These are phyloP conservation scores for Craterostigma plantagineum DNA, from an alignment of 257 asterid genomes.

Conservation along the genomic window DNA sequence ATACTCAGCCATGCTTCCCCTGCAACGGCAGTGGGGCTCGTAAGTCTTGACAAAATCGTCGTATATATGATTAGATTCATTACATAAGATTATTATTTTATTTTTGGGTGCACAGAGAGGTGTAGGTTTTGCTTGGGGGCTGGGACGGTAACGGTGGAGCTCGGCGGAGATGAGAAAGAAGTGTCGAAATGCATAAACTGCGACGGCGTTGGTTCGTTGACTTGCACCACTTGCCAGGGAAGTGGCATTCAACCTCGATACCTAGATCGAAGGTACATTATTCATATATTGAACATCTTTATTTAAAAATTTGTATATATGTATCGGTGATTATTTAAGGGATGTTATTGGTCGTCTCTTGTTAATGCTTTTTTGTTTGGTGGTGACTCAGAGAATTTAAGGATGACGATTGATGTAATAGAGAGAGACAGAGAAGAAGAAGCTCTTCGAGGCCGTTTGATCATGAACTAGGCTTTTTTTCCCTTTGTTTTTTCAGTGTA, in stretches of 20 bases:
- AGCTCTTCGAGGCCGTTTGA: slow-evolving; percentile 10
- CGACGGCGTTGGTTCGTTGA: slow-evolving; percentile 66
- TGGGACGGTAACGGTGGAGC: slow-evolving; percentile 63
- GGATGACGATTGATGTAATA: slow-evolving; percentile 56
- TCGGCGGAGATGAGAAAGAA: slow-evolving; percentile 69
- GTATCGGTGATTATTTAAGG: not conserved
- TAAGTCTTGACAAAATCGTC: slow-evolving; percentile 22
- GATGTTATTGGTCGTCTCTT: not conserved
- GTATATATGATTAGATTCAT: too few species aligned
- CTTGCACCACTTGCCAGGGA: slow-evolving; percentile 99
- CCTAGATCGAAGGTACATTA: slow-evolving; percentile 99
- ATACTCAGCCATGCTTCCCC: slow-evolving; percentile 92
- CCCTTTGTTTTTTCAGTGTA: too few species aligned
- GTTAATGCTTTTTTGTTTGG: not conserved
- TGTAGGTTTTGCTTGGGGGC: slow-evolving; percentile 81
- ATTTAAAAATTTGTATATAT: not conserved
- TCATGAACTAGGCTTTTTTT: slow-evolving; percentile 1
- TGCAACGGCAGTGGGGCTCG: slow-evolving; percentile 88
- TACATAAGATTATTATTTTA: too few species aligned
- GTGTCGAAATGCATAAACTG: slow-evolving; percentile 80
- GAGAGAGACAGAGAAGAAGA: too few species aligned
- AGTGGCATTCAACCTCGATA: slow-evolving; percentile 95
- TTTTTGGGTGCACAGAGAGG: slow-evolving; percentile 29
- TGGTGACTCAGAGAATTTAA: slow-evolving; percentile 60
- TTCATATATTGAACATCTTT: not conserved